Percentiles rank a stretch among this genome's conserved stretches.
These are phyloP conservation scores for Rhizoctonia solani DNA, from an alignment of 1,284 basidiomycete genomes.

Conservation along the genomic window DNA sequence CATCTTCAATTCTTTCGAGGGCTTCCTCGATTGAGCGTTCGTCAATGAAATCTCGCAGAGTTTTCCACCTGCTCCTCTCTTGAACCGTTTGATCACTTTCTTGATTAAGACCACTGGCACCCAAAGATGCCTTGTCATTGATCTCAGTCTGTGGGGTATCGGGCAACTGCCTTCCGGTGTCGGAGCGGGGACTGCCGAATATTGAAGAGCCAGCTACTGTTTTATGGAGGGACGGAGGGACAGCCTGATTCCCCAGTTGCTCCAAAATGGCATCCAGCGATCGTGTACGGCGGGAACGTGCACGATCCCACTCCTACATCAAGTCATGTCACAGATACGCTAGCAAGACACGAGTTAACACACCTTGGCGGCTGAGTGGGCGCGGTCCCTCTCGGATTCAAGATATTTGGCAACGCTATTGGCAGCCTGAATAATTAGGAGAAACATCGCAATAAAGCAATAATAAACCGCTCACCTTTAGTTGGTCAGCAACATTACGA, in stretches of 20 bases:
- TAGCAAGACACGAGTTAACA: slow-evolving; percentile 41
- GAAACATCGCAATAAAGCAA: neutral
- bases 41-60: slow-evolving; percentile 77
- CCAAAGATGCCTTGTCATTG: slow-evolving; percentile 9
- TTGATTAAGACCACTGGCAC: slow-evolving; percentile 10
- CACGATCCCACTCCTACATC: slow-evolving; percentile 67
- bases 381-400: slow-evolving; percentile 63
- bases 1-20: slow-evolving; percentile 69
- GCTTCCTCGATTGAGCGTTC: slow-evolving; percentile 75
- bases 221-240: slow-evolving; percentile 75
- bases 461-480: slow-evolving; percentile 56
- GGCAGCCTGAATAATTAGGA: slow-evolving; percentile 57
- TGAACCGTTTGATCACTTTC: slow-evolving; percentile 32
- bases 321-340: neutral
- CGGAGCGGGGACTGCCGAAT: slow-evolving; percentile 71
- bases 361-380: slow-evolving; percentile 66
- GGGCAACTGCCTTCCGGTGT: slow-evolving; percentile 44
- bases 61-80: slow-evolving; percentile 72
- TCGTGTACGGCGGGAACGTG: slow-evolving; percentile 59
- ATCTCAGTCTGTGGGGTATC: slow-evolving; percentile 41
- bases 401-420: slow-evolving; percentile 70
- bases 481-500: slow-evolving; percentile 70
- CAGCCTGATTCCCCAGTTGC: slow-evolving; percentile 65
- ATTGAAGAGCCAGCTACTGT: slow-evolving; percentile 66
- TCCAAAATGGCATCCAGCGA: slow-evolving; percentile 71